Percentiles rank a stretch among this genome's conserved stretches.
Conservation (phyloP, 1,284 basidiomycete genomes). For the Vanrija pseudolonga region DNA sequence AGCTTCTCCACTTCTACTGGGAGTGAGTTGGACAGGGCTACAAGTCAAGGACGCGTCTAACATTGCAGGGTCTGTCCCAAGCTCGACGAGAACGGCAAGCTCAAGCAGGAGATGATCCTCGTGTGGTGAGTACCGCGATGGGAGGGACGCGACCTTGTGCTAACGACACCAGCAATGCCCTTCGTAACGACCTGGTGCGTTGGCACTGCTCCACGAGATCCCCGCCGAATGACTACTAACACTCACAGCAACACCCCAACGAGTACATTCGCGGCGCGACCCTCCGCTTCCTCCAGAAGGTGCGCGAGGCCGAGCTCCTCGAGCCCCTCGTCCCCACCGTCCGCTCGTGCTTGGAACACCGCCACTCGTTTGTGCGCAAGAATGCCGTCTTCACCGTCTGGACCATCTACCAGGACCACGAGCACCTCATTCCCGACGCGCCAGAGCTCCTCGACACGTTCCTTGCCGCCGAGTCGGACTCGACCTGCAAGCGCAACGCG, state of each 20-base stretch:
- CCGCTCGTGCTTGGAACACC: conserved; percentile 91
- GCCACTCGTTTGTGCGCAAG: conserved; percentile 97
- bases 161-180: conserved; percentile 69
- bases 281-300: conserved; percentile 93
- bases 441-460: conserved; percentile 96
- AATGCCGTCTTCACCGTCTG: conserved; percentile 97
- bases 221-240: conserved; percentile 49
- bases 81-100: conserved; percentile 92
- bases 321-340: conserved; percentile 94
- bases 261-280: conserved; percentile 99
- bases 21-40: conserved; percentile 54
- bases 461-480: conserved; percentile 93
- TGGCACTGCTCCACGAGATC: conserved; percentile 43
- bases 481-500: conserved; percentile 95
- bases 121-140: conserved; percentile 71
- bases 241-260: conserved; percentile 80
- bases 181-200: conserved; percentile 85
- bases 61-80: conserved; percentile 78
- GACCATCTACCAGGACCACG: conserved; percentile 89
- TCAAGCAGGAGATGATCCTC: conserved; percentile 99
- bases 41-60: not conserved
- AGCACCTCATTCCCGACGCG: conserved; percentile 92
- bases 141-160: not conserved
- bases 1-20: conserved; percentile 98
- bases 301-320: conserved; percentile 88